These are phyloP conservation scores for Ceratorhiza oryzae-sativae DNA, from an alignment of 1,284 basidiomycete genomes.

Conservation along the genomic window DNA sequence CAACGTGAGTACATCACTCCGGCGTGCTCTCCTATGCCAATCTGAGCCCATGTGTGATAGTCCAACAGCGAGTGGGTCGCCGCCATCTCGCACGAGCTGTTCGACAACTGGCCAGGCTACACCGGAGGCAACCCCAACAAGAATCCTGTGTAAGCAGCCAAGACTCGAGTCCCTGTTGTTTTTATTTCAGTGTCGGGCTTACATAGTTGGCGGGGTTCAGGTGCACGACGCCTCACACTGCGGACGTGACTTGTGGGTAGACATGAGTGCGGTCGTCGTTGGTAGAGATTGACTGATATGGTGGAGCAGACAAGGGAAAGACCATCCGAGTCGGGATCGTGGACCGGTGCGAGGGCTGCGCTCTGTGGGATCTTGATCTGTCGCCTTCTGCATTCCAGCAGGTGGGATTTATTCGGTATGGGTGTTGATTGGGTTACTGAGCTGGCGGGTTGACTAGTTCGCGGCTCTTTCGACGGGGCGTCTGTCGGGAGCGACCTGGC, in stretches of 20 bases:
- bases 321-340: constrained; percentile 17
- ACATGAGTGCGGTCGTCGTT: too few species aligned
- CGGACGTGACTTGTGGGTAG: constrained; percentile 1
- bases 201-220: background rate
- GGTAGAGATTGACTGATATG: background rate
- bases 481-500: constrained; percentile 23
- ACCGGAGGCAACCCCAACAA: constrained; percentile 34
- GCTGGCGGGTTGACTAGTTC: background rate
- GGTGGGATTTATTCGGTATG: background rate
- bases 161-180: too few species aligned
- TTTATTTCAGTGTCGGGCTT: too few species aligned
- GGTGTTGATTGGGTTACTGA: background rate
- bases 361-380: constrained; percentile 24
- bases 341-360: constrained; percentile 21
- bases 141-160: constrained; percentile 32
- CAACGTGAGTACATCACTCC: constrained; percentile 12
- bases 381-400: constrained; percentile 31
- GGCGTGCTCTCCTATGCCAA: background rate
- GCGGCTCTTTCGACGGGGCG: constrained; percentile 15
- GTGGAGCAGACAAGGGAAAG: constrained; percentile 10
- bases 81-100: constrained; percentile 27
- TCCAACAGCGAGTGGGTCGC: constrained; percentile 3
- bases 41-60: background rate
- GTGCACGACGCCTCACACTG: background rate
- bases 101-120: constrained; percentile 31